A percentile compares a stretch with the other conserved stretches of the same genome.
Evolutionary conservation across 306 rosid genomes (phyloP).

Genomic region (Quercus parvula): DNA sequence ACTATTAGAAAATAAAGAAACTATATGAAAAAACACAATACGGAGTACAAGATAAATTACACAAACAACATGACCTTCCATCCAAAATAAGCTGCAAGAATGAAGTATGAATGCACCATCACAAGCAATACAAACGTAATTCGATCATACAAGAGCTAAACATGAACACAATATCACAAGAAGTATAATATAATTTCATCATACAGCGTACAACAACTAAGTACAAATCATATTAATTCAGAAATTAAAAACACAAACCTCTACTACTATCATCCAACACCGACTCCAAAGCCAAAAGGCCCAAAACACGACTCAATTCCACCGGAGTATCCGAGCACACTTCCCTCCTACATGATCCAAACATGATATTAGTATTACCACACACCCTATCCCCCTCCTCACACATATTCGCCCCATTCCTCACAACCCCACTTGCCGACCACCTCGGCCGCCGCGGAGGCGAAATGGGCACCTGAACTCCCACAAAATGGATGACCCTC

Average conservation of each 20-base stretch:
- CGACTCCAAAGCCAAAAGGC: slow-evolving; percentile 38
- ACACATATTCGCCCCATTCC: slow-evolving; percentile 23
- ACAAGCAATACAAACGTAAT: not conserved
- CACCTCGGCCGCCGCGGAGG: slow-evolving; percentile 27
- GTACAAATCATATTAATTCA: not conserved
- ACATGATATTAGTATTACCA: slow-evolving; percentile 49
- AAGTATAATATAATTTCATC: not conserved
- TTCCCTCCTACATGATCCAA: slow-evolving; percentile 75
- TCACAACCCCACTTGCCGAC: slow-evolving; percentile 21
- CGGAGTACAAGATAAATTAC: not conserved
- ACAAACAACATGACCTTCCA: not conserved
- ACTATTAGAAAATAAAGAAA: not conserved
- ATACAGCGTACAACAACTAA: not conserved
- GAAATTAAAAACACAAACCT: slow-evolving; percentile 43
- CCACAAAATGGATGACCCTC: slow-evolving; percentile 64
- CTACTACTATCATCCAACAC: slow-evolving; percentile 44
- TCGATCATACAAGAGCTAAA: not conserved
- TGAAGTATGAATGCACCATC: not conserved
- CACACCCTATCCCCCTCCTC: slow-evolving; percentile 27
- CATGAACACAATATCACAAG: not conserved
- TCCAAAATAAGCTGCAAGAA: not conserved
- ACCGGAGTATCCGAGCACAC: slow-evolving; percentile 58
- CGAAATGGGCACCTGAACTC: slow-evolving; percentile 68
- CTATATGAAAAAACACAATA: not conserved
- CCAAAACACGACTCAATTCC: slow-evolving; percentile 41